Evolutionary conservation across 2,329 filamentous ascomycete genomes (phyloP).

Genomic region (Stagonosporopsis chrysanthemi): DNA sequence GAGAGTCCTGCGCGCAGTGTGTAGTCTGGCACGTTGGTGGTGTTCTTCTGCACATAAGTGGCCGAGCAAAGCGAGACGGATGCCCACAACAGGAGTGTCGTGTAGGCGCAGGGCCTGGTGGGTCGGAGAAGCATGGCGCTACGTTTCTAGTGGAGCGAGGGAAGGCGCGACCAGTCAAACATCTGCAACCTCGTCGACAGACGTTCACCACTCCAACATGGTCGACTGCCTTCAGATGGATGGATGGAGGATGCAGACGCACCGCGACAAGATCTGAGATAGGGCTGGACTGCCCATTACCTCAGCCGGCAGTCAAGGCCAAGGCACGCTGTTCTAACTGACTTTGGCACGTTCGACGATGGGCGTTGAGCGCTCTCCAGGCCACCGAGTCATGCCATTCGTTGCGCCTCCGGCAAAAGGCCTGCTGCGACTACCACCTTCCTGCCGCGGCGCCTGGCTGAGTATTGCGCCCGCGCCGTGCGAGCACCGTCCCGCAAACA

Average conservation of each 20-base stretch:
- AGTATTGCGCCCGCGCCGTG: neutral
- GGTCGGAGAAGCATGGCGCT: constrained; percentile 8
- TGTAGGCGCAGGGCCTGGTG: constrained; percentile 25
- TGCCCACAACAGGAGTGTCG: constrained; percentile 22
- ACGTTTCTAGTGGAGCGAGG: constrained; percentile 4
- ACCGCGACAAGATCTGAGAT: constrained; percentile 4
- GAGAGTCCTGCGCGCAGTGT: constrained; percentile 26
- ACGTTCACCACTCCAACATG: constrained; percentile 14
- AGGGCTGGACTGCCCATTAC: constrained; percentile 12
- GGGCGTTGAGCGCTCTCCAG: constrained; percentile 5
- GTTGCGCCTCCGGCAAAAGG: constrained; percentile 2
- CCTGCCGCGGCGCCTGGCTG: constrained; percentile 12
- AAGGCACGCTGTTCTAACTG: constrained; percentile 24
- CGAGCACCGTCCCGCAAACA: neutral
- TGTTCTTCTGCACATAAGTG: constrained; percentile 33
- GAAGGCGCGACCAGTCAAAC: constrained; percentile 8
- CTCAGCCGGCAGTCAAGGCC: constrained; percentile 15
- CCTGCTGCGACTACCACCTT: constrained; percentile 9
- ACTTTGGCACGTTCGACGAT: constrained; percentile 23
- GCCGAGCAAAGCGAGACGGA: constrained; percentile 31
- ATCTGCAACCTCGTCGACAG: constrained; percentile 12
- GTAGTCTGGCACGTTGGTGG: constrained; percentile 29
- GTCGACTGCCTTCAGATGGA: neutral
- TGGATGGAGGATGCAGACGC: neutral
- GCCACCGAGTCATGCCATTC: constrained; percentile 10